Conservation (phyloP, 495 filamentous ascomycete species). For the Tetracladium marchalianum region DNA sequence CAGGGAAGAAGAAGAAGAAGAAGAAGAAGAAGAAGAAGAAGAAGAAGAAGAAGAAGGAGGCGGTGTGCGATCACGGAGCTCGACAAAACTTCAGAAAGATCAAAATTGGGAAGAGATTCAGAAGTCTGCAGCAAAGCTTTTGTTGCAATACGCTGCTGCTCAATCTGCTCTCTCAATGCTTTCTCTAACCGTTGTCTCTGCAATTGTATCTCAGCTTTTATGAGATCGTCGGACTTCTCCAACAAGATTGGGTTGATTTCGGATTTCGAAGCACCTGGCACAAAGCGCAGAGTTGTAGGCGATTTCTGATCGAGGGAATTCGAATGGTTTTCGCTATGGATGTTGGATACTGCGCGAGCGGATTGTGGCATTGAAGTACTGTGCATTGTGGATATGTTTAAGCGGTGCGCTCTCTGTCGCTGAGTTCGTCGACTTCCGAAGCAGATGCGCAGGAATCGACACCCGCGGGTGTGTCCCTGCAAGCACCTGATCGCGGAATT, state of each 20-base stretch:
- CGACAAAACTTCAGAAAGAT: conserved; percentile 62
- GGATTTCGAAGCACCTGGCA: conserved; percentile 23
- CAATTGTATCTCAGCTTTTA: conserved; percentile 71
- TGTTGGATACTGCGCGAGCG: conserved; percentile 1
- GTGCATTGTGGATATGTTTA: conserved; percentile 9
- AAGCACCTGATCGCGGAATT: conserved; percentile 66
- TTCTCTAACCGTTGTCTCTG: conserved; percentile 76
- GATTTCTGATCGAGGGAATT: conserved; percentile 13
- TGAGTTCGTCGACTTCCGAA: conserved; percentile 36
- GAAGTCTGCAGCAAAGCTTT: conserved; percentile 44
- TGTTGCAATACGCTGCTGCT: conserved; percentile 47
- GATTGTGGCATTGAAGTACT: background rate
- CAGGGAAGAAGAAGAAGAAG: too few relatives aligned
- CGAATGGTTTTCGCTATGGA: conserved; percentile 9
- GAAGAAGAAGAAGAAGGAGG: too few relatives aligned
- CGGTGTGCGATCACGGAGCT: too few relatives aligned
- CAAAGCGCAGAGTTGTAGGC: conserved; percentile 18
- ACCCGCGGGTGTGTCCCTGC: conserved; percentile 65
- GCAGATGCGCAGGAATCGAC: conserved; percentile 51
- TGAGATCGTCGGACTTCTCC: conserved; percentile 73
- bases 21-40: too few relatives aligned
- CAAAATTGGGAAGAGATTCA: conserved; percentile 60
- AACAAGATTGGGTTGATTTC: conserved; percentile 71
- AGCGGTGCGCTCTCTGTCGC: conserved; percentile 5
- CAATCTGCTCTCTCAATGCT: conserved; percentile 61